These are phyloP conservation scores for Colletotrichum spinosum DNA, from an alignment of 2,329 filamentous ascomycete genomes.

Conservation along the genomic window DNA sequence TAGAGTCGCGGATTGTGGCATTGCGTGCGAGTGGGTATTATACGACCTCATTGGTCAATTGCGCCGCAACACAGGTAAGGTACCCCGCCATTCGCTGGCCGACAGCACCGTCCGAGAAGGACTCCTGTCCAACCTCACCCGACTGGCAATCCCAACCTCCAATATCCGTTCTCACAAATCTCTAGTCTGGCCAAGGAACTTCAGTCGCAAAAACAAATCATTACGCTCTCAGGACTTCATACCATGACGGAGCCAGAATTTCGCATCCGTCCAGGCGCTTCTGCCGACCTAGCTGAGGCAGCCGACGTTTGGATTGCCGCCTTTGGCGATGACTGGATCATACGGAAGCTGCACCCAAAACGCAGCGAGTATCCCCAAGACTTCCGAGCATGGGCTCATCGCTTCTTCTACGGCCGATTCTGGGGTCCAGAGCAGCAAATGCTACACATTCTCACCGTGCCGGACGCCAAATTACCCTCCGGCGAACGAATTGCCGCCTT, in stretches of 20 bases:
- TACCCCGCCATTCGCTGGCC: constrained; percentile 3
- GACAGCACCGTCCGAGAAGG: neutral
- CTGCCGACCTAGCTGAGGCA: constrained; percentile 44
- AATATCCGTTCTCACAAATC: neutral
- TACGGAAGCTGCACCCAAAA: constrained; percentile 48
- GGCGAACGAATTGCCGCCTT: constrained; percentile 44
- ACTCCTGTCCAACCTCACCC: neutral
- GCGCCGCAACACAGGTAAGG: neutral
- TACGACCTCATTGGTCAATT: constrained; percentile 1
- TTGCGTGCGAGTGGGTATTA: neutral
- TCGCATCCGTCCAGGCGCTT: constrained; percentile 46
- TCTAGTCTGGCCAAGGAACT: neutral
- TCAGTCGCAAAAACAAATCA: too few species aligned
- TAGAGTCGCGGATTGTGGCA: neutral
- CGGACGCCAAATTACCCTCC: constrained; percentile 36
- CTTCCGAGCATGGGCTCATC: constrained; percentile 39
- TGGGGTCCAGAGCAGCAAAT: constrained; percentile 46
- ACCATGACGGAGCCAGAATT: constrained; percentile 37
- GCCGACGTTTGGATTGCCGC: constrained; percentile 44
- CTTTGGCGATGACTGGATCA: constrained; percentile 45
- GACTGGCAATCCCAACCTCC: neutral
- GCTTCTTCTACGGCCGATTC: constrained; percentile 46
- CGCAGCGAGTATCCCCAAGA: constrained; percentile 40
- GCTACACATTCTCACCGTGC: constrained; percentile 45
- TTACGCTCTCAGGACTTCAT: neutral